These are phyloP conservation scores for Coniosporium tulheliwenetii DNA, from an alignment of 2,329 filamentous ascomycete species.

Conservation along the genomic window DNA sequence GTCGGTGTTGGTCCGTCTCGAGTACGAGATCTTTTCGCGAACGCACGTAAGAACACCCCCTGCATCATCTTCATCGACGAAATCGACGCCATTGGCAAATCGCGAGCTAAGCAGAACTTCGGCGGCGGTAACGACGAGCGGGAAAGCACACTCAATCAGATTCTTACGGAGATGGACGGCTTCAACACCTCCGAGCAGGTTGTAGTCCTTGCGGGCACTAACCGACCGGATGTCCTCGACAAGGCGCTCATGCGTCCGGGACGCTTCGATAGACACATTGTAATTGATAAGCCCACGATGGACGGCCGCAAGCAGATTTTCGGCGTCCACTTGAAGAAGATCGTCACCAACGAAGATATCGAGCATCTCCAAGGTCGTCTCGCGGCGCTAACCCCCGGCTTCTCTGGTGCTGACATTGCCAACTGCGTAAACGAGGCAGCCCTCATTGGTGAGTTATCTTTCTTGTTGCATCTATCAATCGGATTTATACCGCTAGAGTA, in stretches of 20 bases:
- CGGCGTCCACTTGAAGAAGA: conserved; percentile 83
- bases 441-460: conserved; percentile 58
- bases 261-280: conserved; percentile 92
- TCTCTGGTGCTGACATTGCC: conserved; percentile 94
- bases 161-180: conserved; percentile 97
- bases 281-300: conserved; percentile 92
- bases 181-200: conserved; percentile 97
- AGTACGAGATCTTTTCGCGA: conserved; percentile 87
- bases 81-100: conserved; percentile 93
- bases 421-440: conserved; percentile 98
- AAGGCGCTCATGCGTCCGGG: conserved; percentile 93
- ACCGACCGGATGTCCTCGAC: conserved; percentile 86
- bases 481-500: background rate
- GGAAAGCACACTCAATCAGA: conserved; percentile 94
- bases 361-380: conserved; percentile 79
- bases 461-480: no score
- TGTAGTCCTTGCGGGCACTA: conserved; percentile 91
- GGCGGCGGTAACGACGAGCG: conserved; percentile 93
- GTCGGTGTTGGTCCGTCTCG: conserved; percentile 94
- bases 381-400: conserved; percentile 84
- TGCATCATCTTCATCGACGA: conserved; percentile 99
- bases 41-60: conserved; percentile 85
- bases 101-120: conserved; percentile 67
- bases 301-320: conserved; percentile 94
- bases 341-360: conserved; percentile 80